Base-by-base conservation (phyloP, 139 green algal species). In the Coccomyxa sp. region DNA sequence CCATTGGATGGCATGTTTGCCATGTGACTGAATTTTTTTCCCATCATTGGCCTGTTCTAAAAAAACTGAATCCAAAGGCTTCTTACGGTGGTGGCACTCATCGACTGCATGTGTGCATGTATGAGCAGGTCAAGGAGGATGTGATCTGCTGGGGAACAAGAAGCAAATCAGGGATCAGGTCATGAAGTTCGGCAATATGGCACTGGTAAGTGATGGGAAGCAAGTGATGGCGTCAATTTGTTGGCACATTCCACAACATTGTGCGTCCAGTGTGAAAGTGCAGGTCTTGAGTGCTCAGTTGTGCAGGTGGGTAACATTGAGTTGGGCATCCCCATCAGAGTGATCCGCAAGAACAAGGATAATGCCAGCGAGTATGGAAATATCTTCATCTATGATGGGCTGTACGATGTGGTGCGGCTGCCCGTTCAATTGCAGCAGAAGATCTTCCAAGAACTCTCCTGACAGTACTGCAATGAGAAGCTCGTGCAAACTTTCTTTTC, bases 251-350 rank as follows among this genome's bases (percentile, higher is more conserved):
- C 38, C 3, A 51, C 38, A 51, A 51, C 38, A 11, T 11, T 51
- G 38, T 51, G 38, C 7, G 38, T 51, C 38, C 38, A 51, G 38
- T 51, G 38, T 51, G 38, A 51, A n/a, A 51, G 38, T 11, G 7
- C 38, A 7, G 38, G 38, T 51, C 38, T 51, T 51, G 38, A 51
- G 38, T 11, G 38, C 38, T 51, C 7, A 7, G 13, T 28, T 31
- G 0, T 82, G 59, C 60, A 85, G 82, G 77, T 89, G 58, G 88
- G 79, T 27, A 94, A 92, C 86, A 90, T 90, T 1, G 86, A 91
- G 60, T 77, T 94, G 79, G 91, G 90, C 16, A 76, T 94, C 23
- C 91, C 91, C 4, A 89, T 94, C 57, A 81, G 91, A 0, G 74
- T 94, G 68, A 88, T 88, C 13, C 82, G 91, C 57, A 87, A 87